Conservation (phyloP, 148 eudicot species). For the Arctostaphylos glauca region DNA sequence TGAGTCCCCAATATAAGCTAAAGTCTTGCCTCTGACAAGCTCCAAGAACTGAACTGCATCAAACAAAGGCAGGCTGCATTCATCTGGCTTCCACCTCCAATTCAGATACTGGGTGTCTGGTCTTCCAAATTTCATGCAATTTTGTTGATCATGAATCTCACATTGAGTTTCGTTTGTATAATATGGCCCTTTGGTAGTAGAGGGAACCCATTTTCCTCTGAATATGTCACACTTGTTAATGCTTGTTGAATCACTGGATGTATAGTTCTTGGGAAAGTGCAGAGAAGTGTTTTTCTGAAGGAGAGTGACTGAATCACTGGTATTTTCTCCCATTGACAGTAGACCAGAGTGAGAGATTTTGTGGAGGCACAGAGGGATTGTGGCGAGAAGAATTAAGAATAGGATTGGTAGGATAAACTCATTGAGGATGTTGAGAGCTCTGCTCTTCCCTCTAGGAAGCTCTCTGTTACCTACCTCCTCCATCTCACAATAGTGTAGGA, state of each 20-base stretch:
- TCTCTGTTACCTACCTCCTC: not conserved
- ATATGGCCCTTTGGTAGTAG: slow-evolving; percentile 17
- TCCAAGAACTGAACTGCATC: slow-evolving; percentile 27
- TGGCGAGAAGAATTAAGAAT: not conserved
- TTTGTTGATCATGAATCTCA: slow-evolving; percentile 26
- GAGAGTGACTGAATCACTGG: not conserved
- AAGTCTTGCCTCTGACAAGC: slow-evolving; percentile 31
- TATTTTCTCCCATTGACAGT: not conserved
- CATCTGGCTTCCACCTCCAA: slow-evolving; percentile 50
- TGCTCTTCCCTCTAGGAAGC: slow-evolving; percentile 12
- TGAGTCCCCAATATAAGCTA: slow-evolving; percentile 50
- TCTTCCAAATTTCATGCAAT: slow-evolving; percentile 49
- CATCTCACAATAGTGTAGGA: slow-evolving; percentile 3
- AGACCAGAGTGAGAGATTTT: not conserved
- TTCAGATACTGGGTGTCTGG: slow-evolving; percentile 31
- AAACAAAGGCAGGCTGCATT: slow-evolving; percentile 34
- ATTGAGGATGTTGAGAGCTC: not conserved
- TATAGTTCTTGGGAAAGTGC: not conserved
- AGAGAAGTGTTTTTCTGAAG: not conserved
- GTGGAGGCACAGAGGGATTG: not conserved
- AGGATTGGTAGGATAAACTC: not conserved
- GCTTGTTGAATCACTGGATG: not conserved
- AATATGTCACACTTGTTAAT: slow-evolving; percentile 28
- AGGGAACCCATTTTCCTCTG: slow-evolving; percentile 37
- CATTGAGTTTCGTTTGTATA: slow-evolving; percentile 31